These are phyloP conservation scores for Pestalotiopsis sp. DNA, from an alignment of 2,329 filamentous ascomycete genomes.

Conservation along the genomic window DNA sequence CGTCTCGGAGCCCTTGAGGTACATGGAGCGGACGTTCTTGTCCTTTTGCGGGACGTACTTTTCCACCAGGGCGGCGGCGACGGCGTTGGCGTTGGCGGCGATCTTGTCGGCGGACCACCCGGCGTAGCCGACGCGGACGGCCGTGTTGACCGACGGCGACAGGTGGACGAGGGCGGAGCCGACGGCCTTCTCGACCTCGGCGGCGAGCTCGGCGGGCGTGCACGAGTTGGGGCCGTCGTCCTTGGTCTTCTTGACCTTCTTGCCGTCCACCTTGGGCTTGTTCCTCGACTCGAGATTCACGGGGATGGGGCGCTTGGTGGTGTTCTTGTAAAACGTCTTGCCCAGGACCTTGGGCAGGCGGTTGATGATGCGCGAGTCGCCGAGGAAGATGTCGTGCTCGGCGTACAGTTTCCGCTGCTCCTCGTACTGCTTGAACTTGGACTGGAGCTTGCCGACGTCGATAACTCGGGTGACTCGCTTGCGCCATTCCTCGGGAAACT, in stretches of 20 bases:
- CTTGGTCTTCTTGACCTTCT: constrained; percentile 60
- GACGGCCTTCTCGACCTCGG: constrained; percentile 79
- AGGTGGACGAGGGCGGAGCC: constrained; percentile 79
- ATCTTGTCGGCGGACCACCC: constrained; percentile 75
- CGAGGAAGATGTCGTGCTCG: constrained; percentile 92
- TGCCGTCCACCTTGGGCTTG: constrained; percentile 58
- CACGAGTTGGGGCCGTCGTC: constrained; percentile 44
- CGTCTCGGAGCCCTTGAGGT: constrained; percentile 89
- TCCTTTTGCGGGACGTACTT: constrained; percentile 85
- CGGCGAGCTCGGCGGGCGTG: constrained; percentile 68
- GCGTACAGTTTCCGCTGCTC: constrained; percentile 77
- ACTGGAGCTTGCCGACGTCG: constrained; percentile 75
- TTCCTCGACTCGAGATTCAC: constrained; percentile 68
- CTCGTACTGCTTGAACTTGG: constrained; percentile 89
- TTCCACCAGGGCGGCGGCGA: constrained; percentile 69
- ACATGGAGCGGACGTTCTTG: constrained; percentile 81
- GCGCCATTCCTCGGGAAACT: constrained; percentile 68
- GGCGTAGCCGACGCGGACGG: constrained; percentile 77
- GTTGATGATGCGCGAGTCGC: constrained; percentile 82
- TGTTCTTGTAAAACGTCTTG: constrained; percentile 89
- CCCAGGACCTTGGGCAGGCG: constrained; percentile 77
- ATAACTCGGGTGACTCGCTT: constrained; percentile 76
- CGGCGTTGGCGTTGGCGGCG: constrained; percentile 77
- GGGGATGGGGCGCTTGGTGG: constrained; percentile 83
- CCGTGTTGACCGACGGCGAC: constrained; percentile 75